Conservation (phyloP, 768 basidiomycete species). For the Naganishia onofrii region DNA sequence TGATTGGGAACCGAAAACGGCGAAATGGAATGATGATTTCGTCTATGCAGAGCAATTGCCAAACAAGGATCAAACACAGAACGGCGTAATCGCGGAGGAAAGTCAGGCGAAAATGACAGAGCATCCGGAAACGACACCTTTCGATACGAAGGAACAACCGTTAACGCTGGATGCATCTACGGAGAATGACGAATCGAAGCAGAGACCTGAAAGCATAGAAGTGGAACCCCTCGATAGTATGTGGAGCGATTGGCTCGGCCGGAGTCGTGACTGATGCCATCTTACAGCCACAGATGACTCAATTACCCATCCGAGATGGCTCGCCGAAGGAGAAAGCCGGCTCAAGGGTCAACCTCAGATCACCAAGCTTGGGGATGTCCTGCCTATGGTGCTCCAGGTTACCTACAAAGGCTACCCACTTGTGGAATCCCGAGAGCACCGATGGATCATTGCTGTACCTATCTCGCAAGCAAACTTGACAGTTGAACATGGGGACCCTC, state of each 20-base stretch:
- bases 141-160: not conserved
- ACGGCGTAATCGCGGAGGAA: not conserved
- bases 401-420: conserved; percentile 65
- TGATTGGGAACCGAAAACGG: conserved; percentile 85
- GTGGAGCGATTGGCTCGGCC: not conserved
- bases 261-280: not conserved
- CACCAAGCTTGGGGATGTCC: conserved; percentile 57
- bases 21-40: conserved; percentile 43
- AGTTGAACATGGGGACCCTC: conserved; percentile 35
- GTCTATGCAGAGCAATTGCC: not conserved
- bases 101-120: not conserved
- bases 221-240: not conserved
- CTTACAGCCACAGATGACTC: not conserved
- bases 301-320: conserved; percentile 21
- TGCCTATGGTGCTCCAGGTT: conserved; percentile 68
- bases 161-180: not conserved
- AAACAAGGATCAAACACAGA: not conserved
- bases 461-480: conserved; percentile 31
- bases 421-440: conserved; percentile 58
- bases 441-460: conserved; percentile 60
- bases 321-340: conserved; percentile 40
- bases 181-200: not conserved
- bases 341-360: conserved; percentile 56
- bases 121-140: not conserved
- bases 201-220: not conserved